Conservation (phyloP, 495 filamentous ascomycete genomes). For the Penicillium waksmanii region DNA sequence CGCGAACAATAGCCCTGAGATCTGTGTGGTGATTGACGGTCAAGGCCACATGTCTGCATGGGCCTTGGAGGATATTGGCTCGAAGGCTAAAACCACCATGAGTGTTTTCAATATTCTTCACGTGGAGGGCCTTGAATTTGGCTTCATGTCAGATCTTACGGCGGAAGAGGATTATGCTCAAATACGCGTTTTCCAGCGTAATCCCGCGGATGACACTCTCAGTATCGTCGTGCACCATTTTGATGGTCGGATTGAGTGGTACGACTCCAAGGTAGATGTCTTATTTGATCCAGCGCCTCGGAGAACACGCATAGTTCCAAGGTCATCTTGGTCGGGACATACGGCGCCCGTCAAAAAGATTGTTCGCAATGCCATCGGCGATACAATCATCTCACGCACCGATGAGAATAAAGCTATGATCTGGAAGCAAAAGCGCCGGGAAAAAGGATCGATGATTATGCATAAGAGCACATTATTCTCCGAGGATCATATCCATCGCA, state of each 20-base stretch:
- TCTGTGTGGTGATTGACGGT: slow-evolving; percentile 84
- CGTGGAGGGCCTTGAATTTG: slow-evolving; percentile 69
- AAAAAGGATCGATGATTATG: slow-evolving; percentile 55
- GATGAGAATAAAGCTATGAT: slow-evolving; percentile 77
- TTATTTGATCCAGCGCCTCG: slow-evolving; percentile 80
- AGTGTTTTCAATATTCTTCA: slow-evolving; percentile 90
- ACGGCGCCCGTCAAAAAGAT: slow-evolving; percentile 80
- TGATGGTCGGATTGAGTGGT: slow-evolving; percentile 82
- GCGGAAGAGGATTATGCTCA: slow-evolving; percentile 64
- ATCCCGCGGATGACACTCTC: slow-evolving; percentile 61
- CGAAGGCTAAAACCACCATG: slow-evolving; percentile 65
- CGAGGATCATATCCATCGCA: slow-evolving; percentile 78
- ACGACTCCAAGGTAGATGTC: slow-evolving; percentile 74
- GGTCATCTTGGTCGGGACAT: slow-evolving; percentile 81
- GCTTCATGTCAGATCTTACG: slow-evolving; percentile 56
- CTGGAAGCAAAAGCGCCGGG: slow-evolving; percentile 68
- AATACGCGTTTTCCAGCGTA: slow-evolving; percentile 71
- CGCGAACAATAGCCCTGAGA: slow-evolving; percentile 82
- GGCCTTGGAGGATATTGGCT: slow-evolving; percentile 89
- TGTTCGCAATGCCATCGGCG: slow-evolving; percentile 77
- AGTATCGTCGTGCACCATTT: slow-evolving; percentile 85
- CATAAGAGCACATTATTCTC: slow-evolving; percentile 73
- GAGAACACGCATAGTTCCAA: slow-evolving; percentile 59
- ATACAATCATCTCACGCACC: slow-evolving; percentile 80
- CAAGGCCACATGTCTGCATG: slow-evolving; percentile 89